Base-by-base conservation (phyloP, 257 asterid genomes). In the Petrea volubilis region DNA sequence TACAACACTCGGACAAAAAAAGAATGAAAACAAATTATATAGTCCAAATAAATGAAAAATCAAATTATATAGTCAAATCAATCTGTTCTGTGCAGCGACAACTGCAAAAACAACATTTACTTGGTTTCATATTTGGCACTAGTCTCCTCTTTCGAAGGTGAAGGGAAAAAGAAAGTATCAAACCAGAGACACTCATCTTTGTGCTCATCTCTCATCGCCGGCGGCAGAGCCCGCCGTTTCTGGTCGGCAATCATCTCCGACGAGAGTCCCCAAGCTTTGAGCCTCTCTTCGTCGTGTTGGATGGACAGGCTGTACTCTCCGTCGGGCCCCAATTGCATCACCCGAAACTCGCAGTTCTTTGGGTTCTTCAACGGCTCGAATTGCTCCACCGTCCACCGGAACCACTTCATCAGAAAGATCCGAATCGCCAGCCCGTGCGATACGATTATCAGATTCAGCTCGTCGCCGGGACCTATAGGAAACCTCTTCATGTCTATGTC, bases 401-500 rank as follows among this genome's bases (percentile, higher is more conserved):
- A 78, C 82, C 82, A 78, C 60, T 50, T 50, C 82, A 74, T 77
- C 59, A 78, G 56, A 23, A 71, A 77, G 2, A 81, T 61, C 47
- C 80, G 38, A 6, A 77, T 81, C 5, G 84, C 76, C 50, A 80
- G 64, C 64, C 83, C 81, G 47, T 80, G 84, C 5, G 85, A 77
- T 23, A 81, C 82, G 8, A 81, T 81, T 6, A 81, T 55, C 31
- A 81, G 61, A 47, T 81, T 81, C 33, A 81, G 38, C 25, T 80
- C 79, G 7, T 74, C 79, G n/a, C 33, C 67, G 3, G 28, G 50
- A 21, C 33, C 61, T 20, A 53, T 67, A 0, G 46, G 72, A 12
- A 73, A 40, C 62, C 85, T 81, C 73, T 81, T 68, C 82, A 77
- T 77, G 11, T 81, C 85, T 43, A 77, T 81, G 61, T 78, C 82